These are phyloP conservation scores for Plasmodium coatneyi DNA, from an alignment of 169 alveolate genomes.

Conservation along the genomic window DNA sequence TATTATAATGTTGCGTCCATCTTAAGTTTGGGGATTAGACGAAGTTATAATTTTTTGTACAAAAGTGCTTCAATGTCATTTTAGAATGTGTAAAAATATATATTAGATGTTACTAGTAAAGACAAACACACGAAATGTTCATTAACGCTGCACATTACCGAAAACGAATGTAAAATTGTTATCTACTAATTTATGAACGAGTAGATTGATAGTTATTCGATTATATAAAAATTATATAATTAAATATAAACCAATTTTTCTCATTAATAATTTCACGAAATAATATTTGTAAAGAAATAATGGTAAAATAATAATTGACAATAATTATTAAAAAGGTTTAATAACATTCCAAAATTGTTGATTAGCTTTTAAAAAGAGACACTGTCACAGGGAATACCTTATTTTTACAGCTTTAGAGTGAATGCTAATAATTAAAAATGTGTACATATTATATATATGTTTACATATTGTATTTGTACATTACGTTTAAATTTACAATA, in stretches of 20 bases:
- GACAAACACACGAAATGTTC: background rate
- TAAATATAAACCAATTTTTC: background rate
- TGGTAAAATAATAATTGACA: background rate
- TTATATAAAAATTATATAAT: background rate
- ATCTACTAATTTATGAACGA: background rate
- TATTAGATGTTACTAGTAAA: background rate
- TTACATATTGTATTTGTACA: background rate
- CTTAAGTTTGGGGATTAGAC: background rate
- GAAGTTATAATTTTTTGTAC: background rate
- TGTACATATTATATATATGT: background rate
- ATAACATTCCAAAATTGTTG: background rate
- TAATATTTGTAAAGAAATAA: background rate
- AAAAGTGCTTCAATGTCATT: background rate
- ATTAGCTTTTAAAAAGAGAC: background rate
- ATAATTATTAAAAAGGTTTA: background rate
- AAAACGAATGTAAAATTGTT: background rate
- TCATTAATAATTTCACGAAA: background rate
- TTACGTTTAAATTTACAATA: background rate
- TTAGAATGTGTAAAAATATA: background rate
- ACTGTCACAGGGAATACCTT: background rate
- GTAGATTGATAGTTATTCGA: background rate
- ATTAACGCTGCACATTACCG: background rate
- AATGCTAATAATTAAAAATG: background rate
- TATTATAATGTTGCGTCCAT: background rate
- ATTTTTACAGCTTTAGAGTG: background rate